These are phyloP conservation scores for Backusella sp. DNA, from an alignment of 192 early-diverging fungal genomes.

Conservation along the genomic window DNA sequence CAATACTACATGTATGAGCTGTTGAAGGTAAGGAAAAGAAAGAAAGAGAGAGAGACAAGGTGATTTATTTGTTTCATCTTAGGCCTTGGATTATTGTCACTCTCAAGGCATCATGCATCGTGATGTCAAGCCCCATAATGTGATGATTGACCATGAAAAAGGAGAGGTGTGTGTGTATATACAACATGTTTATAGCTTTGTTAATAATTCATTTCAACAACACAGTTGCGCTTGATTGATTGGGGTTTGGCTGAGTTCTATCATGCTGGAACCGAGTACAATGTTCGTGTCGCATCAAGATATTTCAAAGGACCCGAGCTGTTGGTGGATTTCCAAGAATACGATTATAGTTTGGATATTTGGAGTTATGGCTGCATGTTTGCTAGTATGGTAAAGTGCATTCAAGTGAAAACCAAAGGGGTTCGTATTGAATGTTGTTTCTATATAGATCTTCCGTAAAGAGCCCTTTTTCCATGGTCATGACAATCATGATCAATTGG, in stretches of 20 bases:
- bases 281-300: constrained; percentile 96
- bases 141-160: constrained; percentile 99
- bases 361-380: constrained; percentile 99
- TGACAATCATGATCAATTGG: constrained; percentile 99
- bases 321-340: constrained; percentile 96
- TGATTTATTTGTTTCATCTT: neutral
- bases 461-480: constrained; percentile 99
- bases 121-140: constrained; percentile 99
- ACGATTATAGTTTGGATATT: constrained; percentile 99
- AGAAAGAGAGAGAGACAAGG: neutral
- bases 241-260: constrained; percentile 99
- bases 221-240: constrained; percentile 91
- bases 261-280: constrained; percentile 95
- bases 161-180: constrained; percentile 52
- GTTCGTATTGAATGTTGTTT: too few relatives aligned
- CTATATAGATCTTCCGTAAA: constrained; percentile 90
- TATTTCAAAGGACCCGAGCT: constrained; percentile 99
- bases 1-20: constrained; percentile 97
- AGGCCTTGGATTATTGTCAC: constrained; percentile 97
- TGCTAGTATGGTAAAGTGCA: constrained; percentile 85
- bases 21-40: constrained; percentile 63
- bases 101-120: constrained; percentile 99
- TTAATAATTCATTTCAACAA: too few relatives aligned
- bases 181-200: too few relatives aligned
- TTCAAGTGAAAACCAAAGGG: too few relatives aligned